Base-by-base conservation (phyloP, 176 grass and related monocot genomes). In the Aegilops longissima region DNA sequence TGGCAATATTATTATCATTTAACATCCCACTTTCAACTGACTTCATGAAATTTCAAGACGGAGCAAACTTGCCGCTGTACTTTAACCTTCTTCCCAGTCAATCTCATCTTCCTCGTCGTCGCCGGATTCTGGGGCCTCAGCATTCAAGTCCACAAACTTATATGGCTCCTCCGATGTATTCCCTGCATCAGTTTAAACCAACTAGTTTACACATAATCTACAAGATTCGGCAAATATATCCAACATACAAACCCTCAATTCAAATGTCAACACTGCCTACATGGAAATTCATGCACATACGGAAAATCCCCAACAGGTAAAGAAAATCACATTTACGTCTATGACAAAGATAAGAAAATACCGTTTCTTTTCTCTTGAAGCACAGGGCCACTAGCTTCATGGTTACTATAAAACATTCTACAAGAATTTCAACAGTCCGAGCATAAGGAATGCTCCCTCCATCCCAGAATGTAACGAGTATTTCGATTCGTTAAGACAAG, bases 1-100 rank as follows among this genome's bases (percentile, higher is more conserved):
- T 73, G 3, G 23, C n/a, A 23, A 3, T 59, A 59, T 59, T 20
- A 20, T 59, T 52, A 80, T 58, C 31, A 3, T 31, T 64, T 35
- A 47, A 39, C 27, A n/a, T 42, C 44, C 30, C 12, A 27, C 33
- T 47, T 67, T 85, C 23, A 65, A 54, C 23, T 42, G 61, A 8
- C 71, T 54, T 20, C 33, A 67, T 20, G 20, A 86, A 72, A 86
- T 65, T 54, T 38, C 34, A 54, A 34, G 27, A 25, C 31, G 21
- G 42, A 12, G 66, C 35, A 66, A 39, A 39, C 0, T 40, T 36
- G 9, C 20, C 16, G 6, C 9, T 5, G 3, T 11, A 69, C 31
- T 66, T 95, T 87, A 98, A 65, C 96, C 96, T 23, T 98, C 96
- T 76, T 96, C 88, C 93, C 93, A 96, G 21, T 85, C 93, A 59